phyloP scores from a whole-genome alignment of 75 land plant species.

The Sequoia sempervirens region DNA sequence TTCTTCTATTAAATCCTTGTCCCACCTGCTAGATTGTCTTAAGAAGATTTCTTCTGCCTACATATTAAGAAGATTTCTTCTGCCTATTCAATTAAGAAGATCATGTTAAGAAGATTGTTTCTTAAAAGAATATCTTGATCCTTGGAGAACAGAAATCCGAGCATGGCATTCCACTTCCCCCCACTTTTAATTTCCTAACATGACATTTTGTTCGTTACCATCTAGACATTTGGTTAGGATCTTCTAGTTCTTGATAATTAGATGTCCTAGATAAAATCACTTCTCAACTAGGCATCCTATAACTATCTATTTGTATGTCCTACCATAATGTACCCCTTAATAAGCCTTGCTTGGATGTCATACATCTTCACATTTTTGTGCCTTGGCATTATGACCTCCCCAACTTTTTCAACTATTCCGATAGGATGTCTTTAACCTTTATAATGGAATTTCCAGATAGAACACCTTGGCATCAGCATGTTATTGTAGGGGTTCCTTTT shows the following conservation, averaged over 20 bases:
- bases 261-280: not conserved
- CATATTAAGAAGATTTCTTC: no score
- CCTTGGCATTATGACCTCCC: not conserved
- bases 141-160: not conserved
- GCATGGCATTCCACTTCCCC: not conserved
- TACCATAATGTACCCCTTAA: not conserved
- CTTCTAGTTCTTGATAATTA: not conserved
- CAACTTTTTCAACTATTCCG: not conserved
- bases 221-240: not conserved
- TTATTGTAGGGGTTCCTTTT: not conserved
- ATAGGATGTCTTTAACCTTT: not conserved
- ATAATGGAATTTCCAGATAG: not conserved
- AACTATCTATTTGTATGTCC: not conserved
- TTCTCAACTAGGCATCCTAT: not conserved
- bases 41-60: not conserved
- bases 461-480: not conserved
- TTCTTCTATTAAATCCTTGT: not conserved
- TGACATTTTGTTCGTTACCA: not conserved
- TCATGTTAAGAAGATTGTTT: no score
- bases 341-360: not conserved
- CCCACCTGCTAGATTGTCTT: not conserved
- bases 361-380: not conserved
- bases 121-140: not conserved
- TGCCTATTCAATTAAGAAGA: no score
- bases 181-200: not conserved